Evolutionary conservation across 371 early-diverging fungal species (phyloP).

Genomic region (Phascolomyces articulosus): DNA sequence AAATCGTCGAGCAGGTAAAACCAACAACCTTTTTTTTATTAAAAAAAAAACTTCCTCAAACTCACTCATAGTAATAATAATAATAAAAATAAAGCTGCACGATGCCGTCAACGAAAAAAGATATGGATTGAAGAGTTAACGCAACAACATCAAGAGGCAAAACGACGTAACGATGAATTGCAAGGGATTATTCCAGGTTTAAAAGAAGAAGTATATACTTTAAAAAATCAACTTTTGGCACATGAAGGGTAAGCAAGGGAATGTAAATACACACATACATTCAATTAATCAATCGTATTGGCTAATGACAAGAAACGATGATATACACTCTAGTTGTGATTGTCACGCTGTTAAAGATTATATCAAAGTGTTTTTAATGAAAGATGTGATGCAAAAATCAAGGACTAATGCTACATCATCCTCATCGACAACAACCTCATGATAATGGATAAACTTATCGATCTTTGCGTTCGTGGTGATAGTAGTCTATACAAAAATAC

Average conservation of each 20-base stretch:
- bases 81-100: constrained; percentile 1
- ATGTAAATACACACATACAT: neutral
- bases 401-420: neutral
- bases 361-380: neutral
- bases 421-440: no score
- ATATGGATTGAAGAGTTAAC: constrained; percentile 12
- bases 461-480: no score
- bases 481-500: no score
- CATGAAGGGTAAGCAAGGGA: neutral
- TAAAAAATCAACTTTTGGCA: neutral
- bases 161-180: neutral
- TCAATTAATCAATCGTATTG: no score
- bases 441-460: no score
- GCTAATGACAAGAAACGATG: no score
- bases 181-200: neutral
- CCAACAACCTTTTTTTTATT: no score
- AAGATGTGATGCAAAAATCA: neutral
- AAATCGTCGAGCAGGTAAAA: constrained; percentile 20
- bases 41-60: neutral
- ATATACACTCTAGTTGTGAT: constrained; percentile 2
- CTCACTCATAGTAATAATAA: neutral
- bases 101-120: constrained; percentile 18
- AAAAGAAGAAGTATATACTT: neutral
- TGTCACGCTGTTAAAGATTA: neutral
- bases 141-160: neutral